Percentiles rank a stretch among this genome's conserved stretches.
phyloP scores from a whole-genome alignment of 495 filamentous ascomycete species.

The Monascus purpureus region DNA sequence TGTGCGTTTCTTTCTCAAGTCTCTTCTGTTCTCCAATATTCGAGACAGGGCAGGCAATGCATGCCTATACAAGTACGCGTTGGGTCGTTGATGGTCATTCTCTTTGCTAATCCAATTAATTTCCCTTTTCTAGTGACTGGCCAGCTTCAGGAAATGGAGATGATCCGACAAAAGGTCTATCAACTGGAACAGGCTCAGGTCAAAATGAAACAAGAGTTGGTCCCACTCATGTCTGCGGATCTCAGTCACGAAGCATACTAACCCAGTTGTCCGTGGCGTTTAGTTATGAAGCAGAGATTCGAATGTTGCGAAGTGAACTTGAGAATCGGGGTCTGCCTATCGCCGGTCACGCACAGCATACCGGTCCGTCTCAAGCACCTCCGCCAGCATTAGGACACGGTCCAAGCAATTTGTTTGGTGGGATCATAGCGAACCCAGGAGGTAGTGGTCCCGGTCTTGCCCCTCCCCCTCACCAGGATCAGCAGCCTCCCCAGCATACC shows the following conservation, averaged over 20 bases:
- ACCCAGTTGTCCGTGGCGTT: no score
- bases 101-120: slow-evolving; percentile 15
- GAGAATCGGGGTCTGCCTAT: slow-evolving; percentile 64
- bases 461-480: slow-evolving; percentile 60
- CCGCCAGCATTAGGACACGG: slow-evolving; percentile 85
- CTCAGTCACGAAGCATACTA: no score
- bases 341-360: slow-evolving; percentile 50
- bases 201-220: slow-evolving; percentile 80
- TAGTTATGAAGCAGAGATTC: slow-evolving; percentile 90
- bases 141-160: slow-evolving; percentile 84
- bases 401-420: slow-evolving; percentile 80
- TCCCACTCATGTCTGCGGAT: slow-evolving; percentile 1
- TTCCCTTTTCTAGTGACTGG: slow-evolving; percentile 48
- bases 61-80: slow-evolving; percentile 4
- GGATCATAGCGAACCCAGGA: slow-evolving; percentile 86
- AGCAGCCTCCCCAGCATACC: slow-evolving; percentile 44
- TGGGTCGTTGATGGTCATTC: slow-evolving; percentile 6
- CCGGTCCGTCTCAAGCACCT: slow-evolving; percentile 65
- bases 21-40: no score
- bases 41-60: no score
- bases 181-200: slow-evolving; percentile 78
- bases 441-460: slow-evolving; percentile 78
- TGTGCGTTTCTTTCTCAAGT: slow-evolving; percentile 52
- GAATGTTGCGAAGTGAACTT: slow-evolving; percentile 72
- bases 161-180: slow-evolving; percentile 82